Evolutionary conservation across 2,329 filamentous ascomycete genomes (phyloP), one percentile per base, ranked within the genome.

Genomic region (Microdochium bolleyi): DNA sequence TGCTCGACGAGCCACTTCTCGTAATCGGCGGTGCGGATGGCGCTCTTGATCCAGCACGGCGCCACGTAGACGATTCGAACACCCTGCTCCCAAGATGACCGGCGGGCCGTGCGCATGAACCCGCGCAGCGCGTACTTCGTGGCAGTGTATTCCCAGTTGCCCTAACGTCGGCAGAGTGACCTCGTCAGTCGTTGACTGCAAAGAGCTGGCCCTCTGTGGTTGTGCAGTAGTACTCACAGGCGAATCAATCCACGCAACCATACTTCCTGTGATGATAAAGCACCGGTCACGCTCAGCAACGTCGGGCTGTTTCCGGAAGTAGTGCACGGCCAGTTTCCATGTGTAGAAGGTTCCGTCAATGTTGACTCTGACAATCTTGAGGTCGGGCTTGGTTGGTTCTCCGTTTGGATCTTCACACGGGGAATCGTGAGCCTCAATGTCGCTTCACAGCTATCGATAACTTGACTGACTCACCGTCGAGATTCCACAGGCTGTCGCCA

Each of bases 11-110:
- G 58, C 66, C 68, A 72, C 34, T 67, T 66, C 51, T 73, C 71
- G 24, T 71, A 71, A 52, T 74, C 69, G 16, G 66, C 65, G 2
- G 67, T 71, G 13, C 63, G 79, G 16, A 68, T 68, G 8, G 65
- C 66, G 37, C 64, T 67, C 53, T 62, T 64, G 51, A 69, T 67
- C 57, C 66, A 75, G 61, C 72, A 74, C 9, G 73, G 73, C 0
- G 71, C 72, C 1, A 75, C 71, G 41, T 75, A 70, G 51, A 73
- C 74, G 48, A 78, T 71, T 0, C 76, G 64, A 37, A 77, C 73
- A 7, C 65, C 66, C 52, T 77, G 70, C 55, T 70, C 66, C 55
- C 66, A 69, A 16, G 63, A 64, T 7, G 63, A 70, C 8, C 64
- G 62, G 3, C 74, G 60, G 2, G 61, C 72, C 1, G 64, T 70